These are phyloP conservation scores for Aspergillus pseudotamarii DNA, from an alignment of 2,329 filamentous ascomycete genomes.

Conservation along the genomic window DNA sequence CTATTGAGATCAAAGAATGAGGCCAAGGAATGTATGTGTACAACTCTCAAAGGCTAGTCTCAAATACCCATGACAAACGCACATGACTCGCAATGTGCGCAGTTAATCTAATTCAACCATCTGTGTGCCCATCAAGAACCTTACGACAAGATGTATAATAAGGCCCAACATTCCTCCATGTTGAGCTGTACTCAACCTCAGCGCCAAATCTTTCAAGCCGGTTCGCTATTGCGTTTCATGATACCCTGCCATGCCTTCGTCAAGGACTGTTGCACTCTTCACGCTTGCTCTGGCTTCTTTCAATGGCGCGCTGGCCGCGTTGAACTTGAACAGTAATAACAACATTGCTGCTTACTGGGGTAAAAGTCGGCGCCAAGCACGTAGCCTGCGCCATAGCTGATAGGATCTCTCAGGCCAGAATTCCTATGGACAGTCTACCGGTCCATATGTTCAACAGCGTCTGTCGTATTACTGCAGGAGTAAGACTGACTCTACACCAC, in stretches of 20 bases:
- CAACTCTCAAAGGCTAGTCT: not conserved
- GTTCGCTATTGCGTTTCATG: not conserved
- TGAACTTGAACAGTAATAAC: not conserved
- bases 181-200: not conserved
- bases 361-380: conserved; percentile 15
- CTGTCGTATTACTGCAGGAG: conserved; percentile 62
- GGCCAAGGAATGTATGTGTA: not conserved
- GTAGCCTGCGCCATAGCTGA: too few relatives aligned
- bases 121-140: too few relatives aligned
- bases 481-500: conserved; percentile 37
- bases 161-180: not conserved
- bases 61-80: not conserved
- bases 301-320: conserved; percentile 3
- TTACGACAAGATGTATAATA: not conserved
- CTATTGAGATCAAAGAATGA: not conserved
- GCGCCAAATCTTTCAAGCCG: not conserved
- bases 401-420: conserved; percentile 56
- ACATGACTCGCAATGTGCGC: not conserved
- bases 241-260: not conserved
- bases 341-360: conserved; percentile 71
- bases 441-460: conserved; percentile 54
- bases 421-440: conserved; percentile 50
- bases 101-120: not conserved
- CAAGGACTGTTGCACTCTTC: not conserved
- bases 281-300: not conserved